Evolutionary conservation across 768 basidiomycete species (phyloP).

Genomic region (Lentinula edodes): DNA sequence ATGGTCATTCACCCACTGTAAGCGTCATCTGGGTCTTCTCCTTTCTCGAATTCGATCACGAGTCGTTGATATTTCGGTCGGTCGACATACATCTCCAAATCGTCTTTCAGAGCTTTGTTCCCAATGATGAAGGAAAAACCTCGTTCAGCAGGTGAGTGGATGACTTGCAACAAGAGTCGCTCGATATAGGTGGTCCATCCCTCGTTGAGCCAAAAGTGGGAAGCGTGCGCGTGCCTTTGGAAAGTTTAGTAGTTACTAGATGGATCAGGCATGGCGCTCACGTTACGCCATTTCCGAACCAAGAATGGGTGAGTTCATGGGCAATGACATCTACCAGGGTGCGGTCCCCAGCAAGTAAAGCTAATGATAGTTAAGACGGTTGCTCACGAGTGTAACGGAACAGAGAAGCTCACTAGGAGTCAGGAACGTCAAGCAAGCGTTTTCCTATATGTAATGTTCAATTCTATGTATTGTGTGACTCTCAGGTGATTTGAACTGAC

Average conservation of each 20-base stretch:
- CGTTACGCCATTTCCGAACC: constrained; percentile 93
- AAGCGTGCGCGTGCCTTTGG: constrained; percentile 58
- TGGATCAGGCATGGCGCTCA: constrained; percentile 17
- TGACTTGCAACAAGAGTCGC: constrained; percentile 62
- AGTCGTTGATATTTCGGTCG: constrained; percentile 75
- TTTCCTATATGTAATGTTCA: constrained; percentile 51
- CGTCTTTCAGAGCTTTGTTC: constrained; percentile 63
- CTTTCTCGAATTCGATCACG: constrained; percentile 62
- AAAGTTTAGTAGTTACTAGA: background rate
- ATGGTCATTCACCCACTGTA: constrained; percentile 37
- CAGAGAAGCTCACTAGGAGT: constrained; percentile 62
- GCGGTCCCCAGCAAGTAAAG: constrained; percentile 83
- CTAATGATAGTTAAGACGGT: constrained; percentile 25
- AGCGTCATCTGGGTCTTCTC: constrained; percentile 76
- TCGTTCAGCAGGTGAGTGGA: constrained; percentile 71
- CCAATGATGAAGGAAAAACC: constrained; percentile 81
- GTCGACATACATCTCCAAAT: constrained; percentile 53
- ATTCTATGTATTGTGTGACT: background rate
- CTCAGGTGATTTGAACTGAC: constrained; percentile 25
- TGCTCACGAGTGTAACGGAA: too few species aligned
- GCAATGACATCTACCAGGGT: constrained; percentile 85
- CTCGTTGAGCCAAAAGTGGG: constrained; percentile 88
- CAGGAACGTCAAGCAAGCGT: constrained; percentile 81
- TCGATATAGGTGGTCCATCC: constrained; percentile 95
- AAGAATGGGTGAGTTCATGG: constrained; percentile 83